A percentile compares a stretch with the other conserved stretches of the same genome.
Evolutionary conservation across 2,329 filamentous ascomycete genomes (phyloP).

Genomic region (Aspergillus spinulosporus): DNA sequence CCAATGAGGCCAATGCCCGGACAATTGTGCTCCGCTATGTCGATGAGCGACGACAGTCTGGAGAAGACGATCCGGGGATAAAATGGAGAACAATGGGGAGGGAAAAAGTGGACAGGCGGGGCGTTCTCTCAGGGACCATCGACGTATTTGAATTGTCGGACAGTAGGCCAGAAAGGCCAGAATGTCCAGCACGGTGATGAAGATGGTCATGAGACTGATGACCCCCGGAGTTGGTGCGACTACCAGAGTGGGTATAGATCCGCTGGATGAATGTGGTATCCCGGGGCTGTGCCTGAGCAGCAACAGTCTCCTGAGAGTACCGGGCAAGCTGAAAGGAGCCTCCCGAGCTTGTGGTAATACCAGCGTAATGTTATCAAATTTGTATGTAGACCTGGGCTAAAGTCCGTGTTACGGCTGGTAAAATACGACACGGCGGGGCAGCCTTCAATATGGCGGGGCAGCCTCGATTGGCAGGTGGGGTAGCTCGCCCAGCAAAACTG

Average conservation of each 20-base stretch:
- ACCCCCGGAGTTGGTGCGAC: neutral
- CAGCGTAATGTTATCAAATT: neutral
- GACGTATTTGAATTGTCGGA: slow-evolving; percentile 1
- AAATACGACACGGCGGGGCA: neutral
- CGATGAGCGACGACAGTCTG: slow-evolving; percentile 7
- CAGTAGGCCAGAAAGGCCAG: neutral
- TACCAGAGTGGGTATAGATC: neutral
- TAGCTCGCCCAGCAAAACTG: neutral
- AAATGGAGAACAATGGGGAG: slow-evolving; percentile 6
- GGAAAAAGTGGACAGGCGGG: neutral
- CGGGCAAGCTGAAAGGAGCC: slow-evolving; percentile 6
- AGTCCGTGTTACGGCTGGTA: neutral
- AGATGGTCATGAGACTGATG: slow-evolving; percentile 9
- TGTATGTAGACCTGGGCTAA: neutral
- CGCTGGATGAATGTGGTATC: slow-evolving; percentile 6
- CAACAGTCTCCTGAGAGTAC: neutral
- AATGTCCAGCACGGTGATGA: neutral
- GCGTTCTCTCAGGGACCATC: neutral
- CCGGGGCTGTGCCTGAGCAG: slow-evolving; percentile 1
- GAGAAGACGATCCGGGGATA: slow-evolving; percentile 10
- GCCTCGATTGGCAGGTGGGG: slow-evolving; percentile 1
- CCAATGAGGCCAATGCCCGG: slow-evolving; percentile 13
- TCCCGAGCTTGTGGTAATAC: slow-evolving; percentile 1
- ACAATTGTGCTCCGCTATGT: slow-evolving; percentile 13
- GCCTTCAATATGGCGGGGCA: neutral